phyloP scores from a whole-genome alignment of 2,329 filamentous ascomycete species.

The Ceratocystis destructans region DNA sequence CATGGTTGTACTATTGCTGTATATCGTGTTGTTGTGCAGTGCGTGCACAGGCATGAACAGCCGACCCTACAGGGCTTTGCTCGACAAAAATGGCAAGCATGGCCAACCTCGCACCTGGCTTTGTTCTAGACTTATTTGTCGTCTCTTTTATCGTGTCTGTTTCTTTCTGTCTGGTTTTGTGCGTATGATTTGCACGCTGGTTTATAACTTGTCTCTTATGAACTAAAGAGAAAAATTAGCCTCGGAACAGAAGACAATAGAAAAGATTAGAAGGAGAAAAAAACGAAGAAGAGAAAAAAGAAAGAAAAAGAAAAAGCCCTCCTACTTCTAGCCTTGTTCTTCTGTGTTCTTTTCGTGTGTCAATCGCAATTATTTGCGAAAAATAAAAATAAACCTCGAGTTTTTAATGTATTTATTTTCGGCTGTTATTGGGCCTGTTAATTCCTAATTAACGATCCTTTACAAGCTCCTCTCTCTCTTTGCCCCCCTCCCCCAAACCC shows the following conservation, averaged over 20 bases:
- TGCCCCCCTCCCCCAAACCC: not conserved
- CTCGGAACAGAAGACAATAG: not conserved
- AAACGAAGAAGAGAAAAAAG: not conserved
- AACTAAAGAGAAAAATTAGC: not conserved
- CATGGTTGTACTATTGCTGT: not conserved
- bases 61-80: not conserved
- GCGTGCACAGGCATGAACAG: not conserved
- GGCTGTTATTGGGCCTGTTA: no score
- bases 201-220: not conserved
- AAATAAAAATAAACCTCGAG: no score
- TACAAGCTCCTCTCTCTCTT: no score
- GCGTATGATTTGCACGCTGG: not conserved
- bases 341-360: not conserved
- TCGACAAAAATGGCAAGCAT: no score
- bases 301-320: not conserved
- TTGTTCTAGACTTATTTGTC: not conserved
- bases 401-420: no score
- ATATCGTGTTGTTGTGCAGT: not conserved
- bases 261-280: not conserved
- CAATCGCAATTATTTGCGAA: not conserved
- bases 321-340: not conserved
- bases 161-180: not conserved
- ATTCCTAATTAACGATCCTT: no score
- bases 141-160: not conserved
- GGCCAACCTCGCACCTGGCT: no score